Conservation (phyloP, 306 rosid genomes). For the Ormosia emarginata region DNA sequence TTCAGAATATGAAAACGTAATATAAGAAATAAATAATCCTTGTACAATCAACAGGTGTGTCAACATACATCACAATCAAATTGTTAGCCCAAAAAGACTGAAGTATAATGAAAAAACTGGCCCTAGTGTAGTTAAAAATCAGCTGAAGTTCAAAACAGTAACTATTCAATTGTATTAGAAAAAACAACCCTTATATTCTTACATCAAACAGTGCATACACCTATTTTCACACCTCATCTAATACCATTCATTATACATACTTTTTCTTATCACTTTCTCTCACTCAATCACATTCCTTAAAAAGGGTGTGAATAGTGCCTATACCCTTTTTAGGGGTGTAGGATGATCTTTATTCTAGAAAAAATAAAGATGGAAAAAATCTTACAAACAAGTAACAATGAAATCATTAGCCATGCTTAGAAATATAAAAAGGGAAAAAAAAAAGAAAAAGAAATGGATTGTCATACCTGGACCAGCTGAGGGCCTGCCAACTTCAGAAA, state of each 20-base stretch:
- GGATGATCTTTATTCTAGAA: too few species aligned
- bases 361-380: background rate
- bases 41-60: background rate
- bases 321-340: too few species aligned
- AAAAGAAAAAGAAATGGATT: background rate
- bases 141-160: background rate
- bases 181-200: too few species aligned
- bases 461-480: constrained; percentile 88
- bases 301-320: too few species aligned
- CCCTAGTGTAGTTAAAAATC: background rate
- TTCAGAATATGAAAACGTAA: background rate
- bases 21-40: background rate
- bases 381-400: background rate
- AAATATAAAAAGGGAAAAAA: background rate
- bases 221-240: too few species aligned
- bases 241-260: too few species aligned
- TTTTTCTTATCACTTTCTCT: too few species aligned
- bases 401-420: background rate
- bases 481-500: constrained; percentile 95
- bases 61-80: constrained; percentile 6
- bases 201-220: too few species aligned
- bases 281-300: too few species aligned
- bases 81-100: background rate
- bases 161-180: background rate
- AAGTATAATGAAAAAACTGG: background rate